Conservation (phyloP, 2,329 filamentous ascomycete species). For the Capronia epimyces region DNA sequence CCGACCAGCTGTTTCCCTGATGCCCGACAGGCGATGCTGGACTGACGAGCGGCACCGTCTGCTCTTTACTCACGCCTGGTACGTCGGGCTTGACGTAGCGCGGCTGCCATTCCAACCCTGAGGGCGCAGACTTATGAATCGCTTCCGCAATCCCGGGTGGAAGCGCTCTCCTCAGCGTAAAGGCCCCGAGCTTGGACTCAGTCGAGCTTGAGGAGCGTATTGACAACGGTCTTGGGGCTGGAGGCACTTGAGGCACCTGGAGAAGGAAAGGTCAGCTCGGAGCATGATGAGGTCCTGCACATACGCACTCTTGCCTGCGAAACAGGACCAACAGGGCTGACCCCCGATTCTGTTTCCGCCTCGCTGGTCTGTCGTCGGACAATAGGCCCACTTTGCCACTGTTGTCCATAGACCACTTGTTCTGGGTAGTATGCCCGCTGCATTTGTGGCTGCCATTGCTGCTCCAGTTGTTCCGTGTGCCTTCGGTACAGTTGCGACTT, state of each 20-base stretch:
- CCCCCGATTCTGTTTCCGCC: background rate
- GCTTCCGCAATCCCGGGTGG: conserved; percentile 21
- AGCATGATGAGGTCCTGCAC: no score
- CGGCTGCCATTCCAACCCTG: conserved; percentile 8
- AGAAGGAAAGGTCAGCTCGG: background rate
- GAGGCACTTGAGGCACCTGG: conserved; percentile 6
- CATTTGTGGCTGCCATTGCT: conserved; percentile 5
- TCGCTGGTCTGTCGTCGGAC: conserved; percentile 3
- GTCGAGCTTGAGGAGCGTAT: conserved; percentile 18
- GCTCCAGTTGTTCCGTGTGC: background rate
- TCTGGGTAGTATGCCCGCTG: conserved; percentile 5
- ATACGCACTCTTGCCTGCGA: conserved; percentile 4
- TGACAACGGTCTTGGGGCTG: conserved; percentile 17
- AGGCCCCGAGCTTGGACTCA: conserved; percentile 14
- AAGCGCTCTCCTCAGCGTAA: conserved; percentile 14
- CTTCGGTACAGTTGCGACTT: conserved; percentile 7
- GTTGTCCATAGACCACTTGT: background rate
- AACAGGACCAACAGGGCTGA: background rate
- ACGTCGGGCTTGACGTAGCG: conserved; percentile 17
- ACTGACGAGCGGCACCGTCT: background rate
- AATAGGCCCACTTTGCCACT: background rate
- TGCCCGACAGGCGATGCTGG: conserved; percentile 8
- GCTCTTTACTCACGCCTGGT: conserved; percentile 1
- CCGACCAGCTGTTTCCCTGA: conserved; percentile 3
- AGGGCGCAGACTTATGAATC: conserved; percentile 14